Evolutionary conservation across 768 basidiomycete species (phyloP), one percentile per base, ranked within the genome.

Genomic region (Mrakia blollopis): DNA sequence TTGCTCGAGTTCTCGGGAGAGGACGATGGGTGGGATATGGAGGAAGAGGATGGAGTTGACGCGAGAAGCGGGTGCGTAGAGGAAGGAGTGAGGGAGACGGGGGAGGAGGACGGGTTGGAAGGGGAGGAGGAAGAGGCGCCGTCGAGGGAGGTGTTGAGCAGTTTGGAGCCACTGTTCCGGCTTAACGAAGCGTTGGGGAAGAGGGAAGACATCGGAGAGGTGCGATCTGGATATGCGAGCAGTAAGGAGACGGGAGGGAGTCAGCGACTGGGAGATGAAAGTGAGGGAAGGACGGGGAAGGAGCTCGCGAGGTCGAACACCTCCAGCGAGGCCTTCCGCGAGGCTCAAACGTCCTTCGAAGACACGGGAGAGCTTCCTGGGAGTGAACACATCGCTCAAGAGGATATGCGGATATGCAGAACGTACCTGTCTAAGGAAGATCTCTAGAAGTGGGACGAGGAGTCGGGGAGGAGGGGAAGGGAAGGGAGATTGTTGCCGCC

Each of bases 11-110:
- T 11, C 30, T 72, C 35, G 10, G 71, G 54, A 1, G 75, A 52
- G n/a, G 57, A 50, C 0, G 75, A 18, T 14, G 54, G 23, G 7
- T 61, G 35, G 1, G 41, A 28, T 23, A 30, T 65, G 61, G 44
- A 62, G n/a, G 57, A 69, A 7, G 37, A 44, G 16, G 32, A 35
- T 35, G 50, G 74, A 1, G 47, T 44, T 0, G n/a, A 57, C 11
- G 47, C 44, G 18, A 39, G 68, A 6, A 69, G 75, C 21, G 54
- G 75, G 54, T 61, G 68, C 16, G 68, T 61, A 28, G 52, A 70
- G 8, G 68, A 72, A 1, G 71, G 54, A 35, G 71, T 30, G 52
- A 60, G 35, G 21, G 39, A 23, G 10, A 37, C 39, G 18, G 65
- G 37, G 35, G 32, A 32, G 60, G 60, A 52, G 16, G 50, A 52